Conservation (phyloP, 108 stramenopile species). For the Skeletonema costatum region DNA sequence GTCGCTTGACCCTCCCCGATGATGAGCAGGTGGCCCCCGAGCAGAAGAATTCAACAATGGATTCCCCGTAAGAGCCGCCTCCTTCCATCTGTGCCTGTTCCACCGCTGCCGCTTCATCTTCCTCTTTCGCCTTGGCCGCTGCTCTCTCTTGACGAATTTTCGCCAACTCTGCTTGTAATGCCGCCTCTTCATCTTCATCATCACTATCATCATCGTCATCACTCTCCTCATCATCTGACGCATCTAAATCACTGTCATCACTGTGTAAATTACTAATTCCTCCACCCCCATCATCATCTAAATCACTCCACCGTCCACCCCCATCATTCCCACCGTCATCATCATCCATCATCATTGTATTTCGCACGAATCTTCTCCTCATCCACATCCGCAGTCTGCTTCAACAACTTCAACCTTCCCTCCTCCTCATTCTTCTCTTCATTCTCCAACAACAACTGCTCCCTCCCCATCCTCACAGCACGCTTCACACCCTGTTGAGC, state of each 20-base stretch:
- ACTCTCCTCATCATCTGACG: slow-evolving; percentile 61
- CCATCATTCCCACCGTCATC: slow-evolving; percentile 46
- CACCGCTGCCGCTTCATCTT: slow-evolving; percentile 75
- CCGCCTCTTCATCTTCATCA: slow-evolving; percentile 94
- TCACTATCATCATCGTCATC: slow-evolving; percentile 65
- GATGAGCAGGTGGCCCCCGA: background rate
- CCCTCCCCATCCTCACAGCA: slow-evolving; percentile 41
- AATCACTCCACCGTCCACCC: slow-evolving; percentile 56
- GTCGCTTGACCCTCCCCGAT: slow-evolving; percentile 74
- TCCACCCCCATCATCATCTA: slow-evolving; percentile 26
- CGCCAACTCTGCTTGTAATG: slow-evolving; percentile 90
- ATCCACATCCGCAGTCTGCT: slow-evolving; percentile 83
- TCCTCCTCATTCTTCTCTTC: slow-evolving; percentile 62
- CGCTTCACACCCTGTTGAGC: slow-evolving; percentile 47
- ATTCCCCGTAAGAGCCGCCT: slow-evolving; percentile 88
- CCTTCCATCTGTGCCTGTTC: slow-evolving; percentile 82
- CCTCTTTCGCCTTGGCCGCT: slow-evolving; percentile 69
- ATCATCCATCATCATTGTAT: slow-evolving; percentile 65
- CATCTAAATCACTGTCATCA: slow-evolving; percentile 69
- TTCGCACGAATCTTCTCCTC: slow-evolving; percentile 61
- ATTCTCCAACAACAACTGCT: slow-evolving; percentile 40
- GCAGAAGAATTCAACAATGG: slow-evolving; percentile 69
- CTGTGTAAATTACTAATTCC: slow-evolving; percentile 8
- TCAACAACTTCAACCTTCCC: slow-evolving; percentile 69
- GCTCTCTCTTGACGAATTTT: slow-evolving; percentile 90